Evolutionary conservation across 129 eudicot genomes (phyloP).

Genomic region (Flaveria brownii): DNA sequence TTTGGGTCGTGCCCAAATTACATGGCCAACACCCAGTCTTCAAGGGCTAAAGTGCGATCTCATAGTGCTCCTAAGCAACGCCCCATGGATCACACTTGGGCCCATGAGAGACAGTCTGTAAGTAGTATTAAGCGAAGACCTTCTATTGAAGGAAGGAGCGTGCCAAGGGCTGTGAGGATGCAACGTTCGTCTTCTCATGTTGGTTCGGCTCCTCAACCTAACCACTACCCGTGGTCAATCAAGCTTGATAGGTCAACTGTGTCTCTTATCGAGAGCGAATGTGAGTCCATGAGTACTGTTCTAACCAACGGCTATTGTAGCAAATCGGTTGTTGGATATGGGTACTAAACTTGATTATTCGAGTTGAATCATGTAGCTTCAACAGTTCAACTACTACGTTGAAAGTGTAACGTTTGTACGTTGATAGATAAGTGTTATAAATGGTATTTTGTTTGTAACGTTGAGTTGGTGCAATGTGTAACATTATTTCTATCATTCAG

Average conservation of each 20-base stretch:
- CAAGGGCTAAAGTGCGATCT: conserved; percentile 78
- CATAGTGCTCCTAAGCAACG: conserved; percentile 87
- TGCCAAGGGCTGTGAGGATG: conserved; percentile 71
- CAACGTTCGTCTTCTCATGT: conserved; percentile 87
- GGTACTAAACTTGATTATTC: conserved; percentile 3
- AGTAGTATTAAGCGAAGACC: conserved; percentile 54
- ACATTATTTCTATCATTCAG: neutral
- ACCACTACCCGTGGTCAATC: conserved; percentile 64
- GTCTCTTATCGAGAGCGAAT: conserved; percentile 73
- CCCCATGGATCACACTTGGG: conserved; percentile 41
- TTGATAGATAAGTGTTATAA: conserved; percentile 18
- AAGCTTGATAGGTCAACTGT: conserved; percentile 78
- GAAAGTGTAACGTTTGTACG: conserved; percentile 5
- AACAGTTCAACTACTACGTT: neutral
- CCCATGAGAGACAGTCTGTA: conserved; percentile 44
- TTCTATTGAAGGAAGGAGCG: conserved; percentile 67
- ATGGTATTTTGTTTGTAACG: conserved; percentile 25
- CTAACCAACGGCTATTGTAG: conserved; percentile 58
- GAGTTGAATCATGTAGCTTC: conserved; percentile 19
- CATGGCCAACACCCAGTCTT: conserved; percentile 88
- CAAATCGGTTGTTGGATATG: conserved; percentile 73
- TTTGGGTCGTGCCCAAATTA: conserved; percentile 59
- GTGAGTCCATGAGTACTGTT: conserved; percentile 72
- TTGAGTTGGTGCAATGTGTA: neutral
- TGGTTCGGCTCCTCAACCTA: conserved; percentile 52